A percentile compares a stretch with the other conserved stretches of the same genome.
These are phyloP conservation scores for Chenopodium formosanum DNA, from an alignment of 148 eudicot species.

Conservation along the genomic window DNA sequence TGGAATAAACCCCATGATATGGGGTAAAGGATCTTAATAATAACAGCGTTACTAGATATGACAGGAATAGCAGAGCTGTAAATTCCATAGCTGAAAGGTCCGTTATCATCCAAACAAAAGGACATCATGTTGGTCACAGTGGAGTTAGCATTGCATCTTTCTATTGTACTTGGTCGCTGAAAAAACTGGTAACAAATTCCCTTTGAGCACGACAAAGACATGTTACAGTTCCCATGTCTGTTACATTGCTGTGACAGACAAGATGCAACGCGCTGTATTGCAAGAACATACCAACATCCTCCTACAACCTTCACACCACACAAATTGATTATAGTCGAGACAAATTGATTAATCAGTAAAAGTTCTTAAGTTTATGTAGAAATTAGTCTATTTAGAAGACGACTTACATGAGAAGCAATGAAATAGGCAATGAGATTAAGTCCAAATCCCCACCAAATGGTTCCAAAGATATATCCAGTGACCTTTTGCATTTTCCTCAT, in stretches of 20 bases:
- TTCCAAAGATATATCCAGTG: slow-evolving; percentile 89
- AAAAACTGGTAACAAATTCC: slow-evolving; percentile 59
- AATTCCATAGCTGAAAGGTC: slow-evolving; percentile 67
- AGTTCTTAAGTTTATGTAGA: no score
- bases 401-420: slow-evolving; percentile 84
- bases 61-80: slow-evolving; percentile 74
- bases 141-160: slow-evolving; percentile 46
- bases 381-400: not conserved
- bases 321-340: not conserved
- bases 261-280: slow-evolving; percentile 74
- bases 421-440: slow-evolving; percentile 91
- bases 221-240: slow-evolving; percentile 34
- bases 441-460: slow-evolving; percentile 97
- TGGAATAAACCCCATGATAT: slow-evolving; percentile 87
- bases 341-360: no score
- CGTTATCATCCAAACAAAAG: slow-evolving; percentile 55
- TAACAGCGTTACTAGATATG: slow-evolving; percentile 61
- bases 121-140: slow-evolving; percentile 39
- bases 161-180: slow-evolving; percentile 24
- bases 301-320: slow-evolving; percentile 60
- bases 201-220: slow-evolving; percentile 64
- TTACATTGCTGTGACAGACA: slow-evolving; percentile 73
- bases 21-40: slow-evolving; percentile 81
- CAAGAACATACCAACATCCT: slow-evolving; percentile 93
- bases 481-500: slow-evolving; percentile 94